Evolutionary conservation across 2,329 filamentous ascomycete genomes (phyloP).

Genomic region (Aspergillus sp.): DNA sequence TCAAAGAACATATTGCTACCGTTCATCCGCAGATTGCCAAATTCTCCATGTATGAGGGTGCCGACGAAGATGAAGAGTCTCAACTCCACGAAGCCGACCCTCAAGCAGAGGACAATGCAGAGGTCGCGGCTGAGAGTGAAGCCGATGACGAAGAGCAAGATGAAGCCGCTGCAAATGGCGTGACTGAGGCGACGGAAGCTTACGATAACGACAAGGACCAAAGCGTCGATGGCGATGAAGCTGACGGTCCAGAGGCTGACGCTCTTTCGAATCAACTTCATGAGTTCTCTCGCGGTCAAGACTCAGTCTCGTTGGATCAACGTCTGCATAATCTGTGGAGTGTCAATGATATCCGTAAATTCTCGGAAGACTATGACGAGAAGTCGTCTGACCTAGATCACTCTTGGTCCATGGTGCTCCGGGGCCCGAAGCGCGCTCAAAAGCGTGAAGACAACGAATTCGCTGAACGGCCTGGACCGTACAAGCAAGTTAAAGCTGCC

Average conservation of each 20-base stretch:
- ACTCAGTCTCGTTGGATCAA: conserved; percentile 29
- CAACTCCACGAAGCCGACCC: conserved; percentile 22
- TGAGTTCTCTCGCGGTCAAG: conserved; percentile 25
- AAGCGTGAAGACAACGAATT: conserved; percentile 32
- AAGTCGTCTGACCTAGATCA: conserved; percentile 30
- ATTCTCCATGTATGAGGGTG: conserved; percentile 27
- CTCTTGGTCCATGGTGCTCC: conserved; percentile 37
- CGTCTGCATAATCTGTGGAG: conserved; percentile 41
- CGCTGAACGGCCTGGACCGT: conserved; percentile 34
- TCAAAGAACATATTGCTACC: conserved; percentile 37
- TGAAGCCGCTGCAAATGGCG: conserved; percentile 21
- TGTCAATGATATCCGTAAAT: conserved; percentile 37
- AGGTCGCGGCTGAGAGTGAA: conserved; percentile 11
- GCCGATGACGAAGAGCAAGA: conserved; percentile 16
- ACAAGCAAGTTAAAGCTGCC: conserved; percentile 31
- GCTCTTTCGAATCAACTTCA: conserved; percentile 25
- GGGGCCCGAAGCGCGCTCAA: conserved; percentile 31
- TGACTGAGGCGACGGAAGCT: conserved; percentile 13
- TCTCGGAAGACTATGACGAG: conserved; percentile 38
- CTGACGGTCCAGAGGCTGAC: conserved; percentile 25
- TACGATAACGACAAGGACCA: conserved; percentile 20
- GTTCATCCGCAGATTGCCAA: conserved; percentile 36
- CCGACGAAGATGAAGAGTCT: conserved; percentile 23
- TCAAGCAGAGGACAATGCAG: conserved; percentile 18
- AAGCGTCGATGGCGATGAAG: conserved; percentile 20